Base-by-base conservation (phyloP, 1,284 basidiomycete species). In the Microbotryomycetes sp. region DNA sequence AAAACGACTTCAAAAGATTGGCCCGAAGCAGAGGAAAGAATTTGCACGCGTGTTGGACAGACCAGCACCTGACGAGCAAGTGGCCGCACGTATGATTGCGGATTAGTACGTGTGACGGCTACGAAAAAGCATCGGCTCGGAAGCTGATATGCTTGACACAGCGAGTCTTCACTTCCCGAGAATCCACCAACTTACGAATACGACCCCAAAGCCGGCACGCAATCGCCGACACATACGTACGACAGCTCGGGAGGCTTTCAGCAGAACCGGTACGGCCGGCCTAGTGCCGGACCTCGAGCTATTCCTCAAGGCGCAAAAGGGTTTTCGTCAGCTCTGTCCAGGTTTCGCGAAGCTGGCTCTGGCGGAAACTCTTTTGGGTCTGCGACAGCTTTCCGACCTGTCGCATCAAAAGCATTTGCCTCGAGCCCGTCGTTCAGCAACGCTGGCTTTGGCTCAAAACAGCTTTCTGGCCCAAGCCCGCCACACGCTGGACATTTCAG, bases 1-100 rank as follows among this genome's bases (percentile, higher is more conserved):
- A 6, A 24, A 48, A 24, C 62, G 62, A 30, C 50, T 68, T 23
- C 64, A 65, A 46, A 65, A 61, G 52, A 49, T 68, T 6, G 45
- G 54, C n/a, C 7, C 26, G 29, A 59, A 59, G 35, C 57, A 59
- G 27, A 52, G 66, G 18, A 41, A 48, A 26, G 64, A 62, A 35
- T 52, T 56, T 29, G 61, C 63, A 2, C 35, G 29, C 21, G 64
- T 68, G 6, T 31, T 68, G 1, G 61, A 59, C 2, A 26, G 66
- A 4, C 5, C 13, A 4, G 49, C 45, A 3, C 54, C 57, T 18
- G 30, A 47, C 48, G 66, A 68, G 54, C 56, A 60, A n/a, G 35
- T 16, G 5, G 59, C 49, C 0, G 24, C 50, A 27, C 21, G 4
- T 45, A 18, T 27, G 41, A 57, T 68, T 21, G 45, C 52, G 18